Evolutionary conservation across 768 basidiomycete genomes (phyloP), one percentile per base, ranked within the genome.

Genomic region (Kwoniella shandongensis): DNA sequence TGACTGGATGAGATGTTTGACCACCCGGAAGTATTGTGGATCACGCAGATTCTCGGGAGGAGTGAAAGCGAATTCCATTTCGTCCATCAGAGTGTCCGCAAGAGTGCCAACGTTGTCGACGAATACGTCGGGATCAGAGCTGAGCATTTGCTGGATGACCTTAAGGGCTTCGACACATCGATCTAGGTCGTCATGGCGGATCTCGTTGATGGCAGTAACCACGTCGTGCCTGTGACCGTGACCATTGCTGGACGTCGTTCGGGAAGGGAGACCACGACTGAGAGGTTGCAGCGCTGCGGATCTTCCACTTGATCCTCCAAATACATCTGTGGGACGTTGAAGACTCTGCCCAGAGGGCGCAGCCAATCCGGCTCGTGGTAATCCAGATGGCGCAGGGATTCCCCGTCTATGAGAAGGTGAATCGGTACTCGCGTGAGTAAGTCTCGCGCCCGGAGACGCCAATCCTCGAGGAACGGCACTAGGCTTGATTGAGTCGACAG

Each of bases 1-100:
- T 0, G 93, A 93, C 76, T 97, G 93, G 61, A 98, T 94, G 51
- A 98, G 83, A 76, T 98, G 96, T 77, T 99, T 99, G 44, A 93
- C 91, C 8, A 99, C 81, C 38, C 96, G 84, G 79, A 96, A 92
- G 68, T 91, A 90, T 61, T 88, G 86, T 17, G 86, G 85, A 13
- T 83, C 79, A 22, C 84, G 76, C 36, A 93, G 79, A 51, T 89
- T 85, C 26, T 88, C 85, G 1, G 86, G 86, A 44, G 84, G 83
- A 49, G 91, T 89, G 72, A 97, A 98, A 18, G 91, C 85, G 73
- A 91, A 88, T 10, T 88, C 83, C 89, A 94, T 90, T 70, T 93
- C 88, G 23, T 89, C 80, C 2, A 89, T 88, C 67, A 99, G 86
- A 0, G 90, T 91, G 72, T 93, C 90, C 29, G 94, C 84, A 41